Evolutionary conservation across 768 basidiomycete genomes (phyloP).

Genomic region (Mycena venus): DNA sequence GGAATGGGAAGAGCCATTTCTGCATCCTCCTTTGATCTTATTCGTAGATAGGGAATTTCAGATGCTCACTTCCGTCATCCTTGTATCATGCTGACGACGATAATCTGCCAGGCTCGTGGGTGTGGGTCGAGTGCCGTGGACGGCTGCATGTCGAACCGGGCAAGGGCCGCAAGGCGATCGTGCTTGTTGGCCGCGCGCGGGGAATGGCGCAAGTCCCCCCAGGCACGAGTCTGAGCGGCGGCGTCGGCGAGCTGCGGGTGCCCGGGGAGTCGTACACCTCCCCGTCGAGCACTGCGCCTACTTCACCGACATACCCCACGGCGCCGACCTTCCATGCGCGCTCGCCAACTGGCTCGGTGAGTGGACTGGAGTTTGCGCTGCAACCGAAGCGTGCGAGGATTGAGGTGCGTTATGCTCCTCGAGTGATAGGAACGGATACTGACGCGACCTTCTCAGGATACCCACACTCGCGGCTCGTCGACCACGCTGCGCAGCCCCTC

Average conservation of each 20-base stretch:
- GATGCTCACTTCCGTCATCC: no score
- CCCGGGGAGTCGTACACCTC: background rate
- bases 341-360: constrained; percentile 23
- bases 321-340: constrained; percentile 74
- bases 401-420: constrained; percentile 22
- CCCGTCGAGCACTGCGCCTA: background rate
- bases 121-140: constrained; percentile 95
- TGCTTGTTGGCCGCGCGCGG: constrained; percentile 85
- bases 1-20: no score
- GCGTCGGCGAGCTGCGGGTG: constrained; percentile 69
- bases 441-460: no score
- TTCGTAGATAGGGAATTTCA: no score
- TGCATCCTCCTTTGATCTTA: no score
- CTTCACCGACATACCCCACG: no score
- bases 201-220: constrained; percentile 67
- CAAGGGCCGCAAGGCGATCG: constrained; percentile 94
- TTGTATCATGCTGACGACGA: no score
- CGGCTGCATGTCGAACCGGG: constrained; percentile 92
- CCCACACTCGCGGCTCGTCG: background rate
- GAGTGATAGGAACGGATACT: no score
- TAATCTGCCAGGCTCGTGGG: constrained; percentile 35
- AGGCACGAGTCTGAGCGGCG: constrained; percentile 69
- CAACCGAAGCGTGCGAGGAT: constrained; percentile 25
- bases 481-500: background rate
- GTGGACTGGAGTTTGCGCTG: constrained; percentile 28